Evolutionary conservation across 2,329 filamentous ascomycete species (phyloP), one percentile per base, ranked within the genome.

Genomic region (Cladosporium sp.): DNA sequence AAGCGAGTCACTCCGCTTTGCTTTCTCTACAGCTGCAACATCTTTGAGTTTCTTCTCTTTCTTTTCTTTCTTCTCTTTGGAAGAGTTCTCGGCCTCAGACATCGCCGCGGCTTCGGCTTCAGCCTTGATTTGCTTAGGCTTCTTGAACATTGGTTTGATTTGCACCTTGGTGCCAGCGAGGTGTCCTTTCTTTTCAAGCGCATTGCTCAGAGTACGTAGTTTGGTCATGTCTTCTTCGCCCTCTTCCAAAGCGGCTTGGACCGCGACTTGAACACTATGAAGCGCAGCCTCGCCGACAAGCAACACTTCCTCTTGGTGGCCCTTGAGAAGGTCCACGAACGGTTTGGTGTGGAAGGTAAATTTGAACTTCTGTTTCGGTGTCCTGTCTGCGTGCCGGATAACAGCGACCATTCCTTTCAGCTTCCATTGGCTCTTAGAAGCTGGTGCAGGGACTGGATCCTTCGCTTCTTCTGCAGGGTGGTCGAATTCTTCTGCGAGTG

Each of bases 341-440:
- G 94, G 94, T 61, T 92, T 90, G 0, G 91, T 96, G 70, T 99
- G 94, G 67, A 99, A 97, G 0, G 94, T 99, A 68, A 97, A 99
- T 72, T 99, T 99, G 80, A 97, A 97, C 72, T 99, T 99, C 68
- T 99, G 94, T 75, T 99, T 99, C 2, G 94, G 94, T 1, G 94
- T 99, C 57, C 94, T 88, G 75, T 99, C 94, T 2, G 95, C 95
- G 73, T 99, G 94, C 25, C 94, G 86, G 63, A 99, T 91, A 15
- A 99, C 94, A 1, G 92, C 93, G 0, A 99, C 93, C 75, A 99
- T 92, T 12, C 94, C 94, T 75, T 99, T 99, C 53, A 99, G 79
- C 73, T 96, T 97, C 94, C 94, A 99, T 10, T 94, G 91, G 68
- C 96, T 91, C 67, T 97, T 97, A 0, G 88, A 89, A 3, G 77